phyloP scores from a whole-genome alignment of 257 asterid species.

The Buddleja alternifolia region DNA sequence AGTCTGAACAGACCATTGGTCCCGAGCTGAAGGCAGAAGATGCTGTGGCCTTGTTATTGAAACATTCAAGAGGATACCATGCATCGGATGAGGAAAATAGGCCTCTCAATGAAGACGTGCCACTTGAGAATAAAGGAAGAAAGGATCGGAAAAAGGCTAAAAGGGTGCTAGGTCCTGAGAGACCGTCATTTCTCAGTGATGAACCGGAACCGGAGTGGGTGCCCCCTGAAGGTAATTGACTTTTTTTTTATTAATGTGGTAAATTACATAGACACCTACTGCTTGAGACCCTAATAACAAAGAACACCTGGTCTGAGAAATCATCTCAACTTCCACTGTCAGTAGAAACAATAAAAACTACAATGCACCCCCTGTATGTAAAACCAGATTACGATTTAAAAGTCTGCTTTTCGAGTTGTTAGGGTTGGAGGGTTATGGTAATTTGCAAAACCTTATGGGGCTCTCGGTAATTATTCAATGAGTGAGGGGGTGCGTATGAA shows the following conservation, averaged over 20 bases:
- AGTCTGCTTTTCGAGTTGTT: too few species aligned
- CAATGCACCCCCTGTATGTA: too few species aligned
- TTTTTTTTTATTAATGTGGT: constrained; percentile 14
- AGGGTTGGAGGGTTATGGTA: too few species aligned
- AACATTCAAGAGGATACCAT: constrained; percentile 66
- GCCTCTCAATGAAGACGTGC: constrained; percentile 29
- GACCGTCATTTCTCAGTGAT: constrained; percentile 58
- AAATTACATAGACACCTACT: too few species aligned
- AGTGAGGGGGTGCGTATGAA: too few species aligned
- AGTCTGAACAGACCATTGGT: constrained; percentile 48
- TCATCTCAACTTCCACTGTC: too few species aligned
- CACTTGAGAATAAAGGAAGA: constrained; percentile 37
- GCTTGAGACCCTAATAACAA: too few species aligned
- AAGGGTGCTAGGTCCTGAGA: constrained; percentile 76
- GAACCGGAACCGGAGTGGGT: constrained; percentile 83
- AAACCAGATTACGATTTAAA: too few species aligned
- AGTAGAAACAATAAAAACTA: too few species aligned
- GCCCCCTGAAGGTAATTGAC: constrained; percentile 84
- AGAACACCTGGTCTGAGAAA: too few species aligned
- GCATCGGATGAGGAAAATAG: constrained; percentile 52
- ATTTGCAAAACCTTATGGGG: too few species aligned
- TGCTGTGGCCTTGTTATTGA: constrained; percentile 84
- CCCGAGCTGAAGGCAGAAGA: constrained; percentile 71
- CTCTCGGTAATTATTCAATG: too few species aligned
- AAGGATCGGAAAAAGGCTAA: constrained; percentile 59